These are phyloP conservation scores for Cenchrus americanus DNA, from an alignment of 176 grass and related monocot species.

Conservation along the genomic window DNA sequence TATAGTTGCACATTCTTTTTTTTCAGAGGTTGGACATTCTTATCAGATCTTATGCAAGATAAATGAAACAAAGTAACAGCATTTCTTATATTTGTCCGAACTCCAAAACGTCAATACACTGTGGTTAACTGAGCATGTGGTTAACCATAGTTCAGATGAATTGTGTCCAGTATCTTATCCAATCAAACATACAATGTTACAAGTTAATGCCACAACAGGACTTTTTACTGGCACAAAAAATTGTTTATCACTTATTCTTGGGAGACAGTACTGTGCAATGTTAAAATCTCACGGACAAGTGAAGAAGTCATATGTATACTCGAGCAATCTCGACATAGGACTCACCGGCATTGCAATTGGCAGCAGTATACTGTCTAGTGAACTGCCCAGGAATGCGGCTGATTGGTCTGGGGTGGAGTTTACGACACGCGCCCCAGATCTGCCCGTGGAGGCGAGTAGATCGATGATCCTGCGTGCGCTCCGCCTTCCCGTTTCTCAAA, in stretches of 20 bases:
- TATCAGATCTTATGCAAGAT: conserved; percentile 28
- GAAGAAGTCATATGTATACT: not conserved
- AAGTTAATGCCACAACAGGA: not conserved
- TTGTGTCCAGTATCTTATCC: not conserved
- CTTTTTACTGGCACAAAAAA: not conserved
- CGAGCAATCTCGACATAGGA: not conserved
- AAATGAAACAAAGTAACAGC: not conserved
- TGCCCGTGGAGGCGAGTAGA: not conserved
- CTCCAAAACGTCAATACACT: not conserved
- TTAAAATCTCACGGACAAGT: not conserved
- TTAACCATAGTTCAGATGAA: not conserved
- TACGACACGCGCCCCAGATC: not conserved
- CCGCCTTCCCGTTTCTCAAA: not conserved
- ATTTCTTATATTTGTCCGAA: not conserved
- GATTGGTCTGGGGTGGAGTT: not conserved
- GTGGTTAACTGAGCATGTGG: not conserved
- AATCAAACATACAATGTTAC: not conserved
- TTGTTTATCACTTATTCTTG: not conserved
- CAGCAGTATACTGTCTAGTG: not conserved
- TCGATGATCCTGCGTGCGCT: not conserved
- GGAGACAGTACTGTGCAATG: not conserved
- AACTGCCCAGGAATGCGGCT: not conserved
- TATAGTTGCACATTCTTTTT: not conserved
- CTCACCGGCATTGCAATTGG: not conserved
- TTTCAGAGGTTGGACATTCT: not conserved